Conservation (phyloP, 768 basidiomycete species). For the Fomitopsis pulvina region DNA sequence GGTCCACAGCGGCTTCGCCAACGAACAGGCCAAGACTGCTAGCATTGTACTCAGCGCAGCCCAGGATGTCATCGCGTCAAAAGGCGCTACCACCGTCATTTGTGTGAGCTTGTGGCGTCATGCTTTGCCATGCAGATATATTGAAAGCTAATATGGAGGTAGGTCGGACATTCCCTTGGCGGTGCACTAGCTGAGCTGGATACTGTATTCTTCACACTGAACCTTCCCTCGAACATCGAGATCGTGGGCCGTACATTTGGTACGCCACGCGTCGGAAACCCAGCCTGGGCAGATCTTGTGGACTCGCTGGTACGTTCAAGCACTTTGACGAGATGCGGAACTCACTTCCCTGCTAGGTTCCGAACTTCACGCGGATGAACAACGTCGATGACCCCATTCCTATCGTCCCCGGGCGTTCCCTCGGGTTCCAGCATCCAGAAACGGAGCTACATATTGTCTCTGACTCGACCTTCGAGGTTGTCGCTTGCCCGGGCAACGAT, state of each 20-base stretch:
- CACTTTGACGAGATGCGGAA: conserved; percentile 25
- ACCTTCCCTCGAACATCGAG: conserved; percentile 23
- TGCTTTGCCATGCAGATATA: not conserved
- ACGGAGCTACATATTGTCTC: conserved; percentile 49
- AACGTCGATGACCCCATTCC: conserved; percentile 42
- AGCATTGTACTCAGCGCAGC: conserved; percentile 37
- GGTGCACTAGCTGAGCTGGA: conserved; percentile 26
- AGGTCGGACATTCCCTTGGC: conserved; percentile 29
- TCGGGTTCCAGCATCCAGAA: conserved; percentile 45
- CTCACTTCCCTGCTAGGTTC: conserved; percentile 16
- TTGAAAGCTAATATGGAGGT: not conserved
- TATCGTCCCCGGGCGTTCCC: conserved; percentile 44
- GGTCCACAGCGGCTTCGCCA: conserved; percentile 50
- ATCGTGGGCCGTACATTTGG: conserved; percentile 43
- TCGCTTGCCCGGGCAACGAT: conserved; percentile 46
- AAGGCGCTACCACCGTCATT: conserved; percentile 34
- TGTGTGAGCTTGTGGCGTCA: conserved; percentile 24
- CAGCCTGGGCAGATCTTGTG: conserved; percentile 30
- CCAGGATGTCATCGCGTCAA: conserved; percentile 30
- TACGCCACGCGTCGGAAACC: conserved; percentile 46
- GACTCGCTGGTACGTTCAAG: conserved; percentile 32
- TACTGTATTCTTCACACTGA: conserved; percentile 22
- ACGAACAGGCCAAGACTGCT: conserved; percentile 44
- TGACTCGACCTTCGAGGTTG: conserved; percentile 22
- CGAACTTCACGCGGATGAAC: conserved; percentile 24